Evolutionary conservation across 1,284 basidiomycete genomes (phyloP).

Genomic region (Rhodofomes roseus): DNA sequence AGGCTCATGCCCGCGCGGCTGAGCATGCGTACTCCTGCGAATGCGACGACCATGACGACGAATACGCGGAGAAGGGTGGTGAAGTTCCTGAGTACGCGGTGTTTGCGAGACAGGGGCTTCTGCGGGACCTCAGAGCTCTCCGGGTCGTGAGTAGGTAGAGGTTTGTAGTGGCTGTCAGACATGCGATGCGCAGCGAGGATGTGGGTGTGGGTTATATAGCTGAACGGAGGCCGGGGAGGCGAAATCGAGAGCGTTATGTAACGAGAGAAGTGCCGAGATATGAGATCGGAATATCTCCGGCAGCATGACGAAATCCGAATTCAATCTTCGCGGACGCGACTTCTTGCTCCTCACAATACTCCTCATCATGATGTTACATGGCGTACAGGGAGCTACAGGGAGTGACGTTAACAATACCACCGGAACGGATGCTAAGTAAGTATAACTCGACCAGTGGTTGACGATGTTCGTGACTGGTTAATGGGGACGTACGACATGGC

Average conservation of each 20-base stretch:
- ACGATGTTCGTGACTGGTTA: too few relatives aligned
- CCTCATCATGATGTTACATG: background rate
- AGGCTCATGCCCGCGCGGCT: conserved; percentile 3
- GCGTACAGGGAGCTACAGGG: too few relatives aligned
- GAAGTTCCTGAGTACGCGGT: conserved; percentile 15
- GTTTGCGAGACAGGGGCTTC: conserved; percentile 9
- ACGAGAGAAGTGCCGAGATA: background rate
- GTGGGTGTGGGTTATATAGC: background rate
- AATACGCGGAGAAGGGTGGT: conserved; percentile 13
- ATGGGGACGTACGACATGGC: too few relatives aligned
- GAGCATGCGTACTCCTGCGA: conserved; percentile 14
- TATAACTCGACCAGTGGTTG: too few relatives aligned
- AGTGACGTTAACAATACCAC: too few relatives aligned
- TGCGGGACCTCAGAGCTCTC: background rate
- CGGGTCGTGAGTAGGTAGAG: conserved; percentile 6
- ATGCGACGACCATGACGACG: conserved; percentile 22
- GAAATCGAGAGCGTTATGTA: background rate
- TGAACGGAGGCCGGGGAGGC: background rate
- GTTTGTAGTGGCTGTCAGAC: conserved; percentile 4
- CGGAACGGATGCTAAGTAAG: too few relatives aligned
- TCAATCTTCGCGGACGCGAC: too few relatives aligned
- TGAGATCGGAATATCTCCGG: background rate
- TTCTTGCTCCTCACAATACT: background rate
- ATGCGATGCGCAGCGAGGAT: background rate
- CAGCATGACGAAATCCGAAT: background rate